These are phyloP conservation scores for Wickerhamiella sergipiensis DNA, from an alignment of 805 yeast species.

Conservation along the genomic window DNA sequence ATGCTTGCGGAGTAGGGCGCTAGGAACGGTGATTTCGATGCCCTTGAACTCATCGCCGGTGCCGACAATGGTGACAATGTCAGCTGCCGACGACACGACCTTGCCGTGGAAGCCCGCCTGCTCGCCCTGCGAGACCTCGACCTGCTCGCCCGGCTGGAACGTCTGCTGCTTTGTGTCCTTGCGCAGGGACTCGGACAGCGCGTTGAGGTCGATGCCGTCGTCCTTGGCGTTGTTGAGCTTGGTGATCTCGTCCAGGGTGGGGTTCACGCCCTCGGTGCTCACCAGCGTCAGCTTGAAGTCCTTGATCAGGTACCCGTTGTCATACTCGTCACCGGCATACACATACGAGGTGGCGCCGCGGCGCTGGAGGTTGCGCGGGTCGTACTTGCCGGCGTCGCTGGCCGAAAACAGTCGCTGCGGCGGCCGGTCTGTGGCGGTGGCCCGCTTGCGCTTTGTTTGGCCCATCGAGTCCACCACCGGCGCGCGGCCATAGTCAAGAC, in stretches of 20 bases:
- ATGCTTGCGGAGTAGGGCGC: conserved; percentile 66
- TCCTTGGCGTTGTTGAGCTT: conserved; percentile 56
- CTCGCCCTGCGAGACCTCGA: conserved; percentile 85
- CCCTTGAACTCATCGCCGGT: conserved; percentile 37
- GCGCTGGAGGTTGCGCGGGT: conserved; percentile 50
- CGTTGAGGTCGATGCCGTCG: conserved; percentile 77
- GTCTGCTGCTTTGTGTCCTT: conserved; percentile 41
- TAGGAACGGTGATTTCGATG: conserved; percentile 64
- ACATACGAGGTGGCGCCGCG: conserved; percentile 45
- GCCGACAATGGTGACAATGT: conserved; percentile 39
- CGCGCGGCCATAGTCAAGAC: conserved; percentile 74
- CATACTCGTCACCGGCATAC: conserved; percentile 79
- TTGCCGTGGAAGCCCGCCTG: conserved; percentile 80
- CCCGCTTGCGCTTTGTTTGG: conserved; percentile 42
- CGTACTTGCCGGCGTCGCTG: conserved; percentile 76
- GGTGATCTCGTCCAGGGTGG: conserved; percentile 64
- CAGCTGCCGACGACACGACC: conserved; percentile 56
- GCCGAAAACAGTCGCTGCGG: conserved; percentile 78
- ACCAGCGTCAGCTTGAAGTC: conserved; percentile 74
- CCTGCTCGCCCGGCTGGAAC: conserved; percentile 89
- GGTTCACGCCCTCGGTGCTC: conserved; percentile 67
- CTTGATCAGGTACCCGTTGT: conserved; percentile 75
- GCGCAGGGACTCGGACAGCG: conserved; percentile 77
- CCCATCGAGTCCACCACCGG: conserved; percentile 27
- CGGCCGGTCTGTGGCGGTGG: conserved; percentile 57